Base-by-base conservation (phyloP, 1,284 basidiomycete species). In the Meira miltonrushii region DNA sequence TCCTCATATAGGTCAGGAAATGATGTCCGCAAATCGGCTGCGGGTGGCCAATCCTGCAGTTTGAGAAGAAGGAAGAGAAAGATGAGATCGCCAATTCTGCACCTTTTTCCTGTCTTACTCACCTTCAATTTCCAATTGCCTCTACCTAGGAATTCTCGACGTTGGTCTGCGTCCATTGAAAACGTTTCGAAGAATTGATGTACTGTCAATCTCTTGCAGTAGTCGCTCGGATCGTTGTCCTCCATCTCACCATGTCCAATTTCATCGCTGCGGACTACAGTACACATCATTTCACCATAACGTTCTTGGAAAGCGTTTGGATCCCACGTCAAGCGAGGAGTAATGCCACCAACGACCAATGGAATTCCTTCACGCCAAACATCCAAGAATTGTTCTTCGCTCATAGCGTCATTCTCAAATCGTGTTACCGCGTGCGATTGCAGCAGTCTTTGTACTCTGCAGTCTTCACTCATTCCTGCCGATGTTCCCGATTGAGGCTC, bases 1-100 rank as follows among this genome's bases (percentile, higher is more conserved):
- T 95, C 93, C 19, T 87, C 83, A 73, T 87, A 95, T n/a, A 95
- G 81, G 62, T 88, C 86, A 0, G 92, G 92, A 71, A 92, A 92
- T 4, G 85, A 84, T 1, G 82, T 81, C 69, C 87, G 87, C 79
- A 96, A 94, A 63, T 93, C 90, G 2, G 85, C 83, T 1, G 87
- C 87, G 0, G 88, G 84, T 1, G 93, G 93, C 92, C 92, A 96
- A 78, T 97, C 93, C 86, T 91, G 71, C 3, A 19, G 21, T 19
- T 5, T 25, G 11, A 59, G 47, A 54, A 15, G 25, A 19, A 13
- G 17, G 17, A 17, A 38, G 47, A 28, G 48, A 23, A 28, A 13
- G 37, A 49, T 12, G n/a, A 49, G 8, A 28, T 1, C 39, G n/a
- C 39, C 39, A 28, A n/a, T 13, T 19, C 2, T 25, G 11, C 58